Conservation (phyloP, 306 rosid species). For the Lathyrus oleraceus region DNA sequence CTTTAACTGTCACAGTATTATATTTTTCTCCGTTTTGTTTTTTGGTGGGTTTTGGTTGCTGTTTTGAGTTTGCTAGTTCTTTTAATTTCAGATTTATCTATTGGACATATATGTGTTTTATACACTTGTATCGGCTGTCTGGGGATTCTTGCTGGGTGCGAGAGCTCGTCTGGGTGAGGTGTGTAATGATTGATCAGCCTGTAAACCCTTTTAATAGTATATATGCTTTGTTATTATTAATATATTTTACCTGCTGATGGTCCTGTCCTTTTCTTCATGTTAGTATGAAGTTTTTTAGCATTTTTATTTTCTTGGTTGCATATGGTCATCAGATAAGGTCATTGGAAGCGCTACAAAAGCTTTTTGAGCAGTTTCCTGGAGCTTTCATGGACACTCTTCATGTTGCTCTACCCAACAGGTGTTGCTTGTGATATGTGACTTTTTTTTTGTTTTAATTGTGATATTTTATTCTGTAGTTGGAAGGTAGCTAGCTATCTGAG, state of each 20-base stretch:
- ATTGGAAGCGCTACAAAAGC: constrained; percentile 78
- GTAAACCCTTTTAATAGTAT: constrained; percentile 14
- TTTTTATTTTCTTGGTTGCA: neutral
- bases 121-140: constrained; percentile 71
- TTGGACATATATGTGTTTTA: constrained; percentile 76
- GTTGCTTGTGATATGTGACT: neutral
- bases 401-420: constrained; percentile 66
- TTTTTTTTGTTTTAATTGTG: constrained; percentile 1
- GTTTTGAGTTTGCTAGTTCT: constrained; percentile 4
- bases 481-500: neutral
- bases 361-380: constrained; percentile 87
- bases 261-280: constrained; percentile 7
- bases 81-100: constrained; percentile 72
- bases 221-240: constrained; percentile 17
- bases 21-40: neutral
- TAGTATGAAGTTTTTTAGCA: constrained; percentile 2
- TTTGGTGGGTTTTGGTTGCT: neutral
- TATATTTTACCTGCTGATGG: constrained; percentile 10
- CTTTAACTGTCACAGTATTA: neutral
- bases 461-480: constrained; percentile 20
- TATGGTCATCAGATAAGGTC: constrained; percentile 78
- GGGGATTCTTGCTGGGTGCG: constrained; percentile 91
- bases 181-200: constrained; percentile 22
- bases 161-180: constrained; percentile 96
- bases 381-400: constrained; percentile 84